Evolutionary conservation across 2,329 filamentous ascomycete genomes (phyloP), one percentile per base, ranked within the genome.

Genomic region (Aureobasidium sp.): DNA sequence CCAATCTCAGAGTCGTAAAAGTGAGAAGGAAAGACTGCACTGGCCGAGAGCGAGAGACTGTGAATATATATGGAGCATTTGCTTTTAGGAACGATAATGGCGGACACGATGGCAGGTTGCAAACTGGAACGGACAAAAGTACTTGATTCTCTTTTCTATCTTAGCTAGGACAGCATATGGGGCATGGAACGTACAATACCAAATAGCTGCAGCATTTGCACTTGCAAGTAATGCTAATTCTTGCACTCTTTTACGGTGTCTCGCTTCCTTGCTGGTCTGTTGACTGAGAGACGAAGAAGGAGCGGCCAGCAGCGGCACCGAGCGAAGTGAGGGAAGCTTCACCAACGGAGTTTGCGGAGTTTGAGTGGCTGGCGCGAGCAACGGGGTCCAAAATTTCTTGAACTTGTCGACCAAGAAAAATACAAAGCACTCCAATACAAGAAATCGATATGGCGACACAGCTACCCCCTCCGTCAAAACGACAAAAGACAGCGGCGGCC

Each of bases 391-490:
- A 60, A 60, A 60, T 60, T 60, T 60, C 44, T 51, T 48, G 55
- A 59, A 27, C 29, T 48, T 27, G 20, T 59, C 43, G 32, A 59
- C 55, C 24, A 59, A 59, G 55, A 59, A 48, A 46, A 59, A 17
- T 12, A 59, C 29, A 32, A 39, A 34, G 36, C 39, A 47, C 43
- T 20, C 4, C 55, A 43, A 10, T 9, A 15, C 34, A 61, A 44
- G 26, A 61, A 52, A 71, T 39, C 20, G 20, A n/a, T 15, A 96
- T 96, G 91, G 85, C 91, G 68, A 96, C 91, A 5, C 77, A 92
- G 52, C 74, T 87, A 6, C 91, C 91, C n/a, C 91, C 90, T 51
- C 90, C 90, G 5, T 92, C 87, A 59, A 97, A 97, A 76, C 85
- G 92, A 65, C 92, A 96, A 72, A 89, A 87, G 75, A 85, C 88